Evolutionary conservation across 2,329 filamentous ascomycete genomes (phyloP).

Genomic region (Fusarium cyanostomum): DNA sequence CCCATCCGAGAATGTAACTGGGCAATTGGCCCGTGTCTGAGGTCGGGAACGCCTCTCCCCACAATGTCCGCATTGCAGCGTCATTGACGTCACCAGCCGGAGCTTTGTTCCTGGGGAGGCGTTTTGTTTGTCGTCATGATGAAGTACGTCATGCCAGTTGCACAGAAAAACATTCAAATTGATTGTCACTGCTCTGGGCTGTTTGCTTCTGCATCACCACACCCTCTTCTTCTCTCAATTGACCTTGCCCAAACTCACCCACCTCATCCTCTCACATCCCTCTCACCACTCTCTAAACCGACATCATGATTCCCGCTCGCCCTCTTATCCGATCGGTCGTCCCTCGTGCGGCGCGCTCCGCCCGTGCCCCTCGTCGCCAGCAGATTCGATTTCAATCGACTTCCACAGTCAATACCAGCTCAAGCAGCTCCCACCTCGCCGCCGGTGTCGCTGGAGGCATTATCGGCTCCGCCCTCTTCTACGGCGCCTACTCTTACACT

Average conservation of each 20-base stretch:
- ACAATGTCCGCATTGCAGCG: conserved; percentile 34
- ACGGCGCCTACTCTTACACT: conserved; percentile 55
- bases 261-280: not conserved
- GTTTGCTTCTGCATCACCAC: not conserved
- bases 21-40: conserved; percentile 21
- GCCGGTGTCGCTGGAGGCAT: conserved; percentile 57
- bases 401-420: conserved; percentile 36
- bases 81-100: conserved; percentile 42
- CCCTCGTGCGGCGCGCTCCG: conserved; percentile 42
- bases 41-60: conserved; percentile 3
- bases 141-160: conserved; percentile 31
- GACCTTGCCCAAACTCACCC: not conserved
- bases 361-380: conserved; percentile 40
- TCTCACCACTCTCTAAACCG: not conserved
- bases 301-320: conserved; percentile 46
- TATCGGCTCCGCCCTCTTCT: conserved; percentile 54
- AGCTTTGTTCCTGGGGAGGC: conserved; percentile 26
- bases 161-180: conserved; percentile 5
- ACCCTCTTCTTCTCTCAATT: not conserved
- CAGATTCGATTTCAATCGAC: conserved; percentile 56
- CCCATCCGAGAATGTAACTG: conserved; percentile 1
- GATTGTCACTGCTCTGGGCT: too few relatives aligned
- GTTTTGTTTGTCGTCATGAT: conserved; percentile 35
- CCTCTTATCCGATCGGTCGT: conserved; percentile 42
- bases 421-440: conserved; percentile 48